A percentile compares a stretch with the other conserved stretches of the same genome.
Evolutionary conservation across 371 early-diverging fungal genomes (phyloP).

Genomic region (Mycotypha africana): DNA sequence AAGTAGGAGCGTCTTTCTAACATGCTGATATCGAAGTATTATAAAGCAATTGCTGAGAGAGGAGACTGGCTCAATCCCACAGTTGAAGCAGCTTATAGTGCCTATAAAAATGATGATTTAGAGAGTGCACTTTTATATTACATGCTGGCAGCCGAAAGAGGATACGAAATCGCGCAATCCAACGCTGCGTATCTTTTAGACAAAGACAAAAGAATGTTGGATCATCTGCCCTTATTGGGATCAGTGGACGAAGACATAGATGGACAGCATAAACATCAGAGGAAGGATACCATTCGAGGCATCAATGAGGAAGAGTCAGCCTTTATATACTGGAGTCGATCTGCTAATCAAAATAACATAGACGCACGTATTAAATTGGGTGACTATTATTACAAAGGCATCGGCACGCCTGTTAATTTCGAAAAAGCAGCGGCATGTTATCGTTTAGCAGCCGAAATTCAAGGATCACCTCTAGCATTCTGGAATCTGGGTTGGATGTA

Average conservation of each 20-base stretch:
- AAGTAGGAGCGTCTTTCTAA: background rate
- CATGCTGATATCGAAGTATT: slow-evolving; percentile 36
- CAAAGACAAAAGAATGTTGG: slow-evolving; percentile 15
- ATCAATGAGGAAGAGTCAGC: slow-evolving; percentile 48
- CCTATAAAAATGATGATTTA: slow-evolving; percentile 55
- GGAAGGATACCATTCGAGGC: slow-evolving; percentile 1
- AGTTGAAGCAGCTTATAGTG: slow-evolving; percentile 51
- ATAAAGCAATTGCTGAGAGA: slow-evolving; percentile 76
- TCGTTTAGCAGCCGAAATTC: slow-evolving; percentile 80
- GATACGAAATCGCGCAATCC: slow-evolving; percentile 26
- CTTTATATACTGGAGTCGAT: slow-evolving; percentile 86
- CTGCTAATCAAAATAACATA: slow-evolving; percentile 90
- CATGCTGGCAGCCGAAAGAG: slow-evolving; percentile 23
- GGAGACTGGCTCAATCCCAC: slow-evolving; percentile 80
- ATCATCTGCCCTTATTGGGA: slow-evolving; percentile 9
- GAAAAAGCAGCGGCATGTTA: slow-evolving; percentile 86
- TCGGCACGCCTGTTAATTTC: slow-evolving; percentile 64
- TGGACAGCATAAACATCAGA: background rate
- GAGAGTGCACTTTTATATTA: slow-evolving; percentile 34
- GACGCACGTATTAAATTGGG: slow-evolving; percentile 91
- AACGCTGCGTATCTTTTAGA: slow-evolving; percentile 87
- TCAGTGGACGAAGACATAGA: background rate
- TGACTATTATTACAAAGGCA: slow-evolving; percentile 89
- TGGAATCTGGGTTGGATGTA: slow-evolving; percentile 98
- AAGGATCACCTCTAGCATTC: slow-evolving; percentile 81